Conservation (phyloP, 2,329 filamentous ascomycete species). For the Fusarium sp. region DNA sequence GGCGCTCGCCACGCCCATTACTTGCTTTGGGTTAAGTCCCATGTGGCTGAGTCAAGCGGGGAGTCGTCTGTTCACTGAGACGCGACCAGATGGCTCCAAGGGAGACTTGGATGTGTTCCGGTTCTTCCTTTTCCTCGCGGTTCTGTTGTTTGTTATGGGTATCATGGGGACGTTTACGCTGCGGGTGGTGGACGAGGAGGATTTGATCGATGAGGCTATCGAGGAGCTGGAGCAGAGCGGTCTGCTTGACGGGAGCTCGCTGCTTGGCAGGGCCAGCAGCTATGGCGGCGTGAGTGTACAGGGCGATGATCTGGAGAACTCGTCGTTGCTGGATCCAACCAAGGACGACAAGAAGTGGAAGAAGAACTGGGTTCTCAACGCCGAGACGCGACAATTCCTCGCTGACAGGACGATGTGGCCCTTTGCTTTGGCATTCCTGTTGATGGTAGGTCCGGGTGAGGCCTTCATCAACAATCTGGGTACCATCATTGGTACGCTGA, state of each 20-base stretch:
- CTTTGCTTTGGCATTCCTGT: constrained; percentile 89
- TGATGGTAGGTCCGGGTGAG: constrained; percentile 95
- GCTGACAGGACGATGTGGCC: constrained; percentile 96
- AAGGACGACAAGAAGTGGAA: constrained; percentile 71
- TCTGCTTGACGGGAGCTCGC: constrained; percentile 78
- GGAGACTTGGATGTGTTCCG: constrained; percentile 80
- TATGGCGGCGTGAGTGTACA: constrained; percentile 72
- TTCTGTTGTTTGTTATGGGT: constrained; percentile 78
- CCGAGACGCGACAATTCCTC: constrained; percentile 87
- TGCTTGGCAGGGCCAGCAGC: constrained; percentile 69
- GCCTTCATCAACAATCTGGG: constrained; percentile 98
- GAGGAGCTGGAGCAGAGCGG: constrained; percentile 93
- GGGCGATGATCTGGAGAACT: constrained; percentile 60
- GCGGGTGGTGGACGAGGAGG: constrained; percentile 84
- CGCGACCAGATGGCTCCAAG: constrained; percentile 69
- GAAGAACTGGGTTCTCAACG: constrained; percentile 92
- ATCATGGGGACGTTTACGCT: constrained; percentile 80
- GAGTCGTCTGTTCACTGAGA: constrained; percentile 81
- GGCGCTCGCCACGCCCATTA: constrained; percentile 90
- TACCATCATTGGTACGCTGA: constrained; percentile 90
- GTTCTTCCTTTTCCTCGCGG: constrained; percentile 88
- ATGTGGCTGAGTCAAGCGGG: constrained; percentile 96
- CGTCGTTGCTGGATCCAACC: constrained; percentile 53
- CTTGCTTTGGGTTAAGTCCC: constrained; percentile 90
- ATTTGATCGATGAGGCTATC: constrained; percentile 89